Evolutionary conservation across 1,284 basidiomycete species (phyloP).

Genomic region (Veloboletus limbatus): DNA sequence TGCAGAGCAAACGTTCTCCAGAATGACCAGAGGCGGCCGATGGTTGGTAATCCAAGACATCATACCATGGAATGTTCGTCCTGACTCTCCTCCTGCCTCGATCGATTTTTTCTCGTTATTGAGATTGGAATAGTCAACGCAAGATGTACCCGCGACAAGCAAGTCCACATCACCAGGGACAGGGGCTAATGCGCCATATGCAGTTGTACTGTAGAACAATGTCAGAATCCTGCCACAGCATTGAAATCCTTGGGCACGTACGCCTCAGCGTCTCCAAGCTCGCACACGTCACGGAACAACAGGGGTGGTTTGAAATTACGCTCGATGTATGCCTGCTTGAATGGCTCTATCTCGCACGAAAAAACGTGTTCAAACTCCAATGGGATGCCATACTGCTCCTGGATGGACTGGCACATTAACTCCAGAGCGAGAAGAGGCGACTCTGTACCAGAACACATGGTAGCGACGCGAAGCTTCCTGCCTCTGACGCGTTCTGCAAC

Average conservation of each 20-base stretch:
- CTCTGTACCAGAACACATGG: conserved; percentile 98
- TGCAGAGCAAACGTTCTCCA: conserved; percentile 92
- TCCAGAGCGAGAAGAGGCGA: conserved; percentile 89
- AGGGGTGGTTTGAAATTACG: conserved; percentile 91
- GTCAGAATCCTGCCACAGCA: conserved; percentile 12
- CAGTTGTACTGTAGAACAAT: conserved; percentile 64
- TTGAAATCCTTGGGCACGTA: conserved; percentile 33
- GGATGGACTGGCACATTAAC: conserved; percentile 74
- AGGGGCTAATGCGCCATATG: conserved; percentile 82
- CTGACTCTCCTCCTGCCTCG: conserved; percentile 84
- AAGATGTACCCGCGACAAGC: conserved; percentile 90
- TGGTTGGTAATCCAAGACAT: conserved; percentile 89
- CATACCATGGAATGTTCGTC: conserved; percentile 90
- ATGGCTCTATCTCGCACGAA: conserved; percentile 97
- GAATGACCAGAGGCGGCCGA: conserved; percentile 84
- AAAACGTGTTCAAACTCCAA: conserved; percentile 90
- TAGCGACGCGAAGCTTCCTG: conserved; percentile 87
- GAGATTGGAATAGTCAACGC: conserved; percentile 94
- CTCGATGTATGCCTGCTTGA: conserved; percentile 98
- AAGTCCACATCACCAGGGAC: conserved; percentile 92
- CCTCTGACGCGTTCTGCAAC: conserved; percentile 74
- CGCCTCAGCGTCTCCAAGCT: conserved; percentile 78
- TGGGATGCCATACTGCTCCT: conserved; percentile 63
- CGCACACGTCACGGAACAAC: conserved; percentile 92
- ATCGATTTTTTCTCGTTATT: conserved; percentile 93